These are phyloP conservation scores for Fusarium sp. DNA, from an alignment of 2,329 filamentous ascomycete genomes.

Conservation along the genomic window DNA sequence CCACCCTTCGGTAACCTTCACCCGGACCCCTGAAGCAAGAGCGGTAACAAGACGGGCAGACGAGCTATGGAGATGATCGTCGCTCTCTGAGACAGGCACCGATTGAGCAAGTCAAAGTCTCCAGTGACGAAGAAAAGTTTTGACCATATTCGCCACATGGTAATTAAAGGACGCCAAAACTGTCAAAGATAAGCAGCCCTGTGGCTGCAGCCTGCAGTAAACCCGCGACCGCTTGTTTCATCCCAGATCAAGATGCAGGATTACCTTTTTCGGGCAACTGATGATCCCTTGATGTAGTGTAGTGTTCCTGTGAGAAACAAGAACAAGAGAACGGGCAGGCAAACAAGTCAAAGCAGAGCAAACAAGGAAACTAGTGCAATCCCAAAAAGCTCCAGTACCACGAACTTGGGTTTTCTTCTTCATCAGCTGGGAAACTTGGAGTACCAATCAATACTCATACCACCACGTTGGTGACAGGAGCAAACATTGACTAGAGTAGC, in stretches of 20 bases:
- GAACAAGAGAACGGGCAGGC: not conserved
- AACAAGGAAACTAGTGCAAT: conserved; percentile 7
- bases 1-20: conserved; percentile 18
- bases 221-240: conserved; percentile 39
- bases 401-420: conserved; percentile 24
- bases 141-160: conserved; percentile 37
- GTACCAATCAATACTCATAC: conserved; percentile 18
- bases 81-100: conserved; percentile 33
- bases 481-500: not conserved
- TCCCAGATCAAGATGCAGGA: conserved; percentile 22
- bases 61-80: conserved; percentile 17
- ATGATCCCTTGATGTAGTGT: not conserved
- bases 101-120: not conserved
- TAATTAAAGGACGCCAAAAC: conserved; percentile 33
- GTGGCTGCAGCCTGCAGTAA: conserved; percentile 5
- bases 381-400: conserved; percentile 15
- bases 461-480: conserved; percentile 6
- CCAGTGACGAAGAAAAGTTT: conserved; percentile 1
- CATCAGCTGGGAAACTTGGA: not conserved
- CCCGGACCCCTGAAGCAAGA: conserved; percentile 10
- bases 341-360: conserved; percentile 1
- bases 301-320: not conserved
- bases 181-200: conserved; percentile 34
- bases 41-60: conserved; percentile 16
- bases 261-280: not conserved